Base-by-base conservation (phyloP, 352 stramenopile species). In the Phytophthora sp. region DNA sequence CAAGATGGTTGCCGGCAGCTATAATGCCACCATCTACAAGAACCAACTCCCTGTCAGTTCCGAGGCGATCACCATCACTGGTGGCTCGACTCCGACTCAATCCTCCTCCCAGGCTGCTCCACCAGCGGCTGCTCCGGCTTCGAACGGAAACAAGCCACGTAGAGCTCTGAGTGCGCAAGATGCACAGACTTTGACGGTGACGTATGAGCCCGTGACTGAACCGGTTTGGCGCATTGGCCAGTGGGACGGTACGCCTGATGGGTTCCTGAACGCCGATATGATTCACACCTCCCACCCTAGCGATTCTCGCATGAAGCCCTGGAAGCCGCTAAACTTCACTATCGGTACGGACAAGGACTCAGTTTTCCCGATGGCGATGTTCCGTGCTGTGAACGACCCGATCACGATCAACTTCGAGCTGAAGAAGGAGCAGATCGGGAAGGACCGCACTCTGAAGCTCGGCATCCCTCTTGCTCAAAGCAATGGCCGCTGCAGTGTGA, bases 1-100 rank as follows among this genome's bases (percentile, higher is more conserved):
- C 1, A 38, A 68, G 33, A 88, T 88, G 79, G 71, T 76, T 23
- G 45, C 60, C 9, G 79, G 79, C 8, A 77, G 66, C 23, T 88
- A 88, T 55, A 88, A 76, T 15, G 56, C 80, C 6, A 80, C 73
- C 3, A 79, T 88, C 18, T 85, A 79, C 67, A 85, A 80, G 64
- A 85, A 80, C 55, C 74, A 85, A 23, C 74, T 88, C 13, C 69
- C 68, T 4, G 79, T 85, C 16, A 73, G 67, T 12, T 82, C 69
- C 5, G 64, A 68, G 24, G 12, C 41, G 4, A 70, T 84, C 54
- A 74, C 57, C 4, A 63, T 82, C 20, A 26, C 24, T 0, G 44
- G 55, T n/a, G 64, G 63, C 0, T 54, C 61, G 18, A 6, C 46
- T 18, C 39, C 26, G n/a, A 6, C 39, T 16, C 27, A 21, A n/a